These are phyloP conservation scores for Chlorophyllum brunneum DNA, from an alignment of 768 basidiomycete genomes.

Conservation along the genomic window DNA sequence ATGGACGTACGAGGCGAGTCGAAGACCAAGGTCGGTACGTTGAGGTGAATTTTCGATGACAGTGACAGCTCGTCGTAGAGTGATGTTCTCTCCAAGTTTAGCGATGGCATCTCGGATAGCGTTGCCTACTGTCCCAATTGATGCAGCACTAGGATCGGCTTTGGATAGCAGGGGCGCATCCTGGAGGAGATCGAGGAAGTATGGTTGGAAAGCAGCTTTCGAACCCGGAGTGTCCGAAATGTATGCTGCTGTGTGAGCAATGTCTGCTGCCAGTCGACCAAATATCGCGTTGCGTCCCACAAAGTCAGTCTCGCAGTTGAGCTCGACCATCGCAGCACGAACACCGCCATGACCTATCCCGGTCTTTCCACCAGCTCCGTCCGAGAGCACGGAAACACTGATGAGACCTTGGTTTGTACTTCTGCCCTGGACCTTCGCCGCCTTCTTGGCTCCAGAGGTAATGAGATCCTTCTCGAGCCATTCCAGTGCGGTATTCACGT, in stretches of 20 bases:
- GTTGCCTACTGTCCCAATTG: conserved; percentile 47
- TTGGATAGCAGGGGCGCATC: conserved; percentile 67
- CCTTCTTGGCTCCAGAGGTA: conserved; percentile 70
- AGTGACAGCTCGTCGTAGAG: conserved; percentile 55
- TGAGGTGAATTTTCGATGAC: conserved; percentile 38
- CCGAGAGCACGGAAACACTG: conserved; percentile 68
- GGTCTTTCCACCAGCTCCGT: conserved; percentile 41
- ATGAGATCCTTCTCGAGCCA: conserved; percentile 81
- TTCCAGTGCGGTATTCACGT: conserved; percentile 66
- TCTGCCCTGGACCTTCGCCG: conserved; percentile 79
- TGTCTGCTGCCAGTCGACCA: conserved; percentile 66
- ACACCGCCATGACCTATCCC: conserved; percentile 40
- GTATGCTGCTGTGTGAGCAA: conserved; percentile 82
- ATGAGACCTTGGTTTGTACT: conserved; percentile 76
- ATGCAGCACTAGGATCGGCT: conserved; percentile 27
- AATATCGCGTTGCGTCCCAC: conserved; percentile 87
- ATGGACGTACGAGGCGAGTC: conserved; percentile 59
- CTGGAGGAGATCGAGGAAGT: conserved; percentile 44
- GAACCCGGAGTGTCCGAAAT: conserved; percentile 41
- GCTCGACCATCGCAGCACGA: conserved; percentile 83
- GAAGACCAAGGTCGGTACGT: conserved; percentile 35
- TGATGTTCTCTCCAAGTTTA: conserved; percentile 78
- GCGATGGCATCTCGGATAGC: conserved; percentile 69
- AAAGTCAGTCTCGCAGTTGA: conserved; percentile 97
- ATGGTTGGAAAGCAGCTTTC: conserved; percentile 38